Conservation (phyloP, 768 basidiomycete genomes). For the Hortiboletus flavorubellus region DNA sequence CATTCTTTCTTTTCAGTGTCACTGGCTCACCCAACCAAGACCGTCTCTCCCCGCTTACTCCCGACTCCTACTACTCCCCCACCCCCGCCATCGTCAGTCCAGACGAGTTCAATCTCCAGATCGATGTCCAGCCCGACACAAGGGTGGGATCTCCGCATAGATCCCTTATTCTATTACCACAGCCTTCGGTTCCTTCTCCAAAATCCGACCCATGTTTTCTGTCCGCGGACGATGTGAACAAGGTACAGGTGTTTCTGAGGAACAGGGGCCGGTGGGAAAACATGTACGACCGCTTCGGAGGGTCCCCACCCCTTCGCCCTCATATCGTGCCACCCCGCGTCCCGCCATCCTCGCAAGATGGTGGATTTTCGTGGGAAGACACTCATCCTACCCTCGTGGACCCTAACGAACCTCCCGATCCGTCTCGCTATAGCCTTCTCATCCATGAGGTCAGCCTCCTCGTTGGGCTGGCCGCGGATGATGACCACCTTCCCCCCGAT, state of each 20-base stretch:
- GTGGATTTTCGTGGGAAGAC: constrained; percentile 16
- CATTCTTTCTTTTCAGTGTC: not conserved
- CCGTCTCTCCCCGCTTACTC: constrained; percentile 18
- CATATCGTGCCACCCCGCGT: not conserved
- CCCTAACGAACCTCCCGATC: constrained; percentile 3
- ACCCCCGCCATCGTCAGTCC: constrained; percentile 10
- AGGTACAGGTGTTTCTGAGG: constrained; percentile 14
- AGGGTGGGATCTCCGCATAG: not conserved
- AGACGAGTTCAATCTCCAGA: constrained; percentile 12
- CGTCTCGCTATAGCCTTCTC: constrained; percentile 26
- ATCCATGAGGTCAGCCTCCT: constrained; percentile 33
- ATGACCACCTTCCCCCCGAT: constrained; percentile 5
- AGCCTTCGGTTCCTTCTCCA: not conserved
- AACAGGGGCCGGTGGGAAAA: constrained; percentile 11
- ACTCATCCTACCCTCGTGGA: constrained; percentile 2
- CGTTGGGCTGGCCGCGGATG: constrained; percentile 26
- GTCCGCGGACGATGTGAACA: constrained; percentile 14
- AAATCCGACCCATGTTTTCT: not conserved
- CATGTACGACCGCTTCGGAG: constrained; percentile 8
- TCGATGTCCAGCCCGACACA: constrained; percentile 9
- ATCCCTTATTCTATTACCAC: not conserved
- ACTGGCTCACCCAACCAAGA: constrained; percentile 7
- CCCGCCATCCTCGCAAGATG: not conserved
- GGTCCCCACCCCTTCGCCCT: constrained; percentile 4
- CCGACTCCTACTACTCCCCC: constrained; percentile 13